Evolutionary conservation across 176 grass and related monocot genomes (phyloP).

Genomic region (Ampelocalamus luodianensis): DNA sequence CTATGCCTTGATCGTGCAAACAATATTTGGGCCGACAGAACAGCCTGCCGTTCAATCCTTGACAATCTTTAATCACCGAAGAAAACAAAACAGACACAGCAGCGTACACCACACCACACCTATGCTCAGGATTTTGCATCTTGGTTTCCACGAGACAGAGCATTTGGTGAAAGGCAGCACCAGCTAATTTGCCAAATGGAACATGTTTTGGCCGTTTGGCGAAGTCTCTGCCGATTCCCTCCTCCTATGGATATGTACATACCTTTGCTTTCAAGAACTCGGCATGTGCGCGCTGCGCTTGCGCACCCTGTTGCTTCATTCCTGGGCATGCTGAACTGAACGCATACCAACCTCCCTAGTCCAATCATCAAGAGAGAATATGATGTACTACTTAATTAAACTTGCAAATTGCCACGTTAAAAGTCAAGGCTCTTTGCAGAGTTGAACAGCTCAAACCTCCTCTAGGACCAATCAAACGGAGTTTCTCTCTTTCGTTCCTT

Average conservation of each 20-base stretch:
- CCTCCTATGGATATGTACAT: constrained; percentile 17
- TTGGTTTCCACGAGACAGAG: neutral
- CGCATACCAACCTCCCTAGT: constrained; percentile 15
- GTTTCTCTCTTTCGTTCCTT: neutral
- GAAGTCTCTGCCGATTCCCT: neutral
- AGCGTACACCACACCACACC: constrained; percentile 16
- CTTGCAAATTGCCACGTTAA: constrained; percentile 42
- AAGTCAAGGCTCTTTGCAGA: constrained; percentile 35
- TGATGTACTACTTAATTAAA: neutral
- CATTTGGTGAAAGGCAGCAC: neutral
- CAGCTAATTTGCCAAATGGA: neutral
- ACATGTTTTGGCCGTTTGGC: neutral
- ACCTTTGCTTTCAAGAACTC: constrained; percentile 39
- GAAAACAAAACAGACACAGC: neutral
- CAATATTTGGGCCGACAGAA: neutral
- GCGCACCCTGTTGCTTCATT: constrained; percentile 40
- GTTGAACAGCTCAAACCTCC: constrained; percentile 21
- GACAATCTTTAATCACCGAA: neutral
- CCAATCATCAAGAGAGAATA: constrained; percentile 30
- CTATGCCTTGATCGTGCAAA: neutral
- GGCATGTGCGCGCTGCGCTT: constrained; percentile 33
- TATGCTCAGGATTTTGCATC: constrained; percentile 16
- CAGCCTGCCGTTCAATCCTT: neutral
- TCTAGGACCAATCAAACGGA: neutral
- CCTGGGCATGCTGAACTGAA: constrained; percentile 30